Evolutionary conservation across 2,329 filamentous ascomycete genomes (phyloP), one percentile per base, ranked within the genome.

Genomic region (Cladosporium oxysporum): DNA sequence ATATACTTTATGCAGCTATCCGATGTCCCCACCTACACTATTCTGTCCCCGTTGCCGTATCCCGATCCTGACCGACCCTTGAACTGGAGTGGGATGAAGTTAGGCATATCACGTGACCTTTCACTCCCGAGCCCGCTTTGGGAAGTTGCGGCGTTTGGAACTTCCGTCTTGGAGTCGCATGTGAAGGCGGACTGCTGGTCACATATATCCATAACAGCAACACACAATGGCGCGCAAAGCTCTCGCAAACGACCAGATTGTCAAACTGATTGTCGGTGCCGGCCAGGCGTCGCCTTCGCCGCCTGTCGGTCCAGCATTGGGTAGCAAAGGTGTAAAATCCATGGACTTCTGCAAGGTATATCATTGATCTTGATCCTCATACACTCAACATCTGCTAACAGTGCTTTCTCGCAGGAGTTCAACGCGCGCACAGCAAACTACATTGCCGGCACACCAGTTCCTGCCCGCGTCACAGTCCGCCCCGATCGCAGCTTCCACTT

Each of bases 291-390:
- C 90, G 75, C 95, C 95, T 33, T 96, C 93, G 81, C 95, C 95
- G 37, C 95, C 95, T 5, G 93, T 99, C 75, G 95, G 95, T 84
- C 95, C 95, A 66, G 95, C 95, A 63, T 86, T 99, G 71, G 95
- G 95, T 82, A 94, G 90, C 79, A 98, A 97, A 84, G 95, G 95
- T 84, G 91, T 99, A 69, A 99, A 99, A 84, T 96, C 91, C 66
- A 99, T 99, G 90, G 95, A 99, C 81, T 99, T 98, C 79, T 98
- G 95, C 88, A 98, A 98, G 86, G 94, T 96, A 78, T 66, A 76
- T 60, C n/a, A 49, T 44, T 50, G 63, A 21, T 33, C 28, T 21
- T 47, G 31, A 21, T 18, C 50, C 47, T 58, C 10, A 3, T 16
- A 41, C 18, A 29, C 57, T 49, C 63, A 41, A 47, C 41, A 47